Base-by-base conservation (phyloP, 2,329 filamentous ascomycete genomes). In the Trichoderma aggressivum region DNA sequence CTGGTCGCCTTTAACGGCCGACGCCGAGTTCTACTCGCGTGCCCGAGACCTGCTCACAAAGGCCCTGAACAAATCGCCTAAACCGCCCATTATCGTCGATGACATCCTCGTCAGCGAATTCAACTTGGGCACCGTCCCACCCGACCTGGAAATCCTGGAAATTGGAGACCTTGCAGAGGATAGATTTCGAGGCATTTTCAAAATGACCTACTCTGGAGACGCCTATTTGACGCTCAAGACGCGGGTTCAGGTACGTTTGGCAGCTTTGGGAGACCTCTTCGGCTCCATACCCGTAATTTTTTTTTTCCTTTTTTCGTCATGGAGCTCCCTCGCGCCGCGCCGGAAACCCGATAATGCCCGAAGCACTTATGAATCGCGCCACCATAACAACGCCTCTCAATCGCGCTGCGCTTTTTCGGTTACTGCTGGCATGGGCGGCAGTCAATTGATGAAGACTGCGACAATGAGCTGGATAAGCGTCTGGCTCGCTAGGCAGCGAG, bases 21-120 rank as follows among this genome's bases (percentile, higher is more conserved):
- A 98, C 85, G 95, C 93, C 78, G 89, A 90, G 77, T 96, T 96
- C 82, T 95, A 95, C 83, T 89, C 92, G 80, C 92, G 94, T 77
- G 95, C 96, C 65, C 92, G 94, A 81, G 94, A 98, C 81, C 92
- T 98, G 81, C 88, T 99, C 77, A 99, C 96, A 30, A 91, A 93
- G 71, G 96, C 96, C 43, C 87, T 99, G 78, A 99, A 99, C 87
- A 98, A 98, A 84, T 96, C 93, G 69, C 94, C 95, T 50, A 98
- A 98, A 79, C 96, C 96, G 71, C 96, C 96, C 72, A 98, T 98
- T 79, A 99, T 99, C 80, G 96, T 98, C 84, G 96, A 98, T 87
- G 96, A 99, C 82, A 98, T 99, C 83, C 89, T 98, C 81, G 96
- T 99, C 75, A 97, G 94, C 82, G 96, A 99, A 84, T 88, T 99